Percentiles rank a stretch among this genome's conserved stretches.
phyloP scores from a whole-genome alignment of 202 grass and related monocot species.

The Musa balbisiana region DNA sequence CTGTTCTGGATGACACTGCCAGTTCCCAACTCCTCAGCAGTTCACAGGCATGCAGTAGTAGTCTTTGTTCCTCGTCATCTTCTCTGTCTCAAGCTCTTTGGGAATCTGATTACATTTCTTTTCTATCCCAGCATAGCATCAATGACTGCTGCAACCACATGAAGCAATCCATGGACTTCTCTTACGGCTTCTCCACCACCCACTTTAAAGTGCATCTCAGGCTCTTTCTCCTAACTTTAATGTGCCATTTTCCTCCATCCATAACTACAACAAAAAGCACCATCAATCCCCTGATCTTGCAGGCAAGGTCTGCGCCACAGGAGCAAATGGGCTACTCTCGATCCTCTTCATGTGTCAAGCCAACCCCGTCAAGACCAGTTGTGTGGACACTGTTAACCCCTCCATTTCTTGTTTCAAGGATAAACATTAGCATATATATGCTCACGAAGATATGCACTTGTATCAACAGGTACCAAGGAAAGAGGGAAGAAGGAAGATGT shows the following conservation, averaged over 20 bases:
- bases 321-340: slow-evolving; percentile 34
- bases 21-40: slow-evolving; percentile 50
- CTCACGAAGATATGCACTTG: background rate
- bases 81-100: background rate
- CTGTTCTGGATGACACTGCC: slow-evolving; percentile 64
- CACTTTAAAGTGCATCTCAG: slow-evolving; percentile 36
- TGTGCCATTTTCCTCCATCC: background rate
- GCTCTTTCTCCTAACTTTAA: background rate
- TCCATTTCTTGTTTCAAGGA: background rate
- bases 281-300: background rate
- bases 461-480: slow-evolving; percentile 22
- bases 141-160: slow-evolving; percentile 1
- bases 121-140: background rate
- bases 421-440: background rate
- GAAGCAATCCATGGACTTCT: slow-evolving; percentile 24
- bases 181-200: slow-evolving; percentile 43
- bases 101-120: background rate
- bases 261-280: background rate
- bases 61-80: background rate
- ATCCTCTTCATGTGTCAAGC: slow-evolving; percentile 25
- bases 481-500: background rate
- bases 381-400: background rate
- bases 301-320: slow-evolving; percentile 1
- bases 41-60: slow-evolving; percentile 27
- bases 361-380: slow-evolving; percentile 41